phyloP scores from a whole-genome alignment of 2,329 filamentous ascomycete species.

The Camptophora hylomeconis region DNA sequence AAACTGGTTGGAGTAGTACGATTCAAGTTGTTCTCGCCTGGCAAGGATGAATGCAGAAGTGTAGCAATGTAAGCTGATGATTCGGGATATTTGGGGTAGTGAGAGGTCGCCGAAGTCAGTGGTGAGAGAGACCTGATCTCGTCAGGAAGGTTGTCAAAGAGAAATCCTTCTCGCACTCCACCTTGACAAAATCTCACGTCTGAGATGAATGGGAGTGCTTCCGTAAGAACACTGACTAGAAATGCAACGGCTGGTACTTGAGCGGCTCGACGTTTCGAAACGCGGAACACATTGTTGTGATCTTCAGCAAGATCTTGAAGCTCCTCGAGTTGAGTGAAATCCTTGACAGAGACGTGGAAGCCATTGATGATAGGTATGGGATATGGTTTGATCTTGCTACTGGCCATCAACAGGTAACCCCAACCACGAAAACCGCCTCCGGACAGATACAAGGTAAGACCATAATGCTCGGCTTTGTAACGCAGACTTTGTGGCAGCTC shows the following conservation, averaged over 20 bases:
- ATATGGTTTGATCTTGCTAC: constrained; percentile 60
- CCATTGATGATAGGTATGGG: constrained; percentile 73
- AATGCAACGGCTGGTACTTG: constrained; percentile 78
- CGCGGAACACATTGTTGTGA: constrained; percentile 44
- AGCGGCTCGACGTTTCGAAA: constrained; percentile 63
- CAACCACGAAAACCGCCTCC: constrained; percentile 86
- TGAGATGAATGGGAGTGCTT: constrained; percentile 56
- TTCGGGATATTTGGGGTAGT: constrained; percentile 29
- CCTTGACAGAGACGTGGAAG: constrained; percentile 60
- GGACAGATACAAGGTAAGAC: constrained; percentile 67
- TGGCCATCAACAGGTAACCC: constrained; percentile 76
- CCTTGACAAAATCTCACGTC: constrained; percentile 75
- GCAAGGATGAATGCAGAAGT: constrained; percentile 37
- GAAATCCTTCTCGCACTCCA: constrained; percentile 70
- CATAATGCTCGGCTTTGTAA: constrained; percentile 30
- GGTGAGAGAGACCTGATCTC: constrained; percentile 52
- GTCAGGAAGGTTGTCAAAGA: constrained; percentile 48
- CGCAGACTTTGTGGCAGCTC: constrained; percentile 42
- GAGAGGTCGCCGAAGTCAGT: constrained; percentile 46
- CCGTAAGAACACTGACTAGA: constrained; percentile 62
- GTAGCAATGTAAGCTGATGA: constrained; percentile 34
- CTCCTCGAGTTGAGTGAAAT: constrained; percentile 71
- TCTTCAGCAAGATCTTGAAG: constrained; percentile 56
- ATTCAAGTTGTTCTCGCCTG: constrained; percentile 20
- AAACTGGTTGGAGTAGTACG: constrained; percentile 18